These are phyloP conservation scores for Umbelopsis isabellina DNA, from an alignment of 192 early-diverging fungal species.

Conservation along the genomic window DNA sequence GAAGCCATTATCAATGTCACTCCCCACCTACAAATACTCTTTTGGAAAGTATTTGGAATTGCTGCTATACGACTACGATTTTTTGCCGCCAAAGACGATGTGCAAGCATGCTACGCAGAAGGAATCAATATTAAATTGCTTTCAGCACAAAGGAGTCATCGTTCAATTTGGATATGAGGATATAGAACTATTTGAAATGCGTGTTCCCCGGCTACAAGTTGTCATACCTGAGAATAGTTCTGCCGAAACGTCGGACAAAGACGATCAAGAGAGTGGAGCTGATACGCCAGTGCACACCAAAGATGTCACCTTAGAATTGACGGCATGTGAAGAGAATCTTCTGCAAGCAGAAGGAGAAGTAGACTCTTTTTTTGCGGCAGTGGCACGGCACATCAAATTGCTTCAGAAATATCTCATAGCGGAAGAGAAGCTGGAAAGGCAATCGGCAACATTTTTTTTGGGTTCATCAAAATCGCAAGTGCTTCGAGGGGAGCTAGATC, in stretches of 20 bases:
- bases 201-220: slow-evolving; percentile 62
- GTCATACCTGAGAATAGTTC: background rate
- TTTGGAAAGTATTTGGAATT: slow-evolving; percentile 94
- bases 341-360: slow-evolving; percentile 13
- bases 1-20: slow-evolving; percentile 68
- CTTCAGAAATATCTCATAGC: slow-evolving; percentile 11
- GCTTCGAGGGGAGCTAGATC: background rate
- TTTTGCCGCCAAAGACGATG: slow-evolving; percentile 52
- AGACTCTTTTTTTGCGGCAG: slow-evolving; percentile 1
- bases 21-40: slow-evolving; percentile 80
- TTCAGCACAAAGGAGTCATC: slow-evolving; percentile 68
- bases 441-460: background rate
- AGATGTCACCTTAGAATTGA: background rate
- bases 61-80: slow-evolving; percentile 68
- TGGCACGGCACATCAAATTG: background rate
- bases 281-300: background rate
- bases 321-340: background rate
- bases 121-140: slow-evolving; percentile 73
- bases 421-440: background rate
- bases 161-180: slow-evolving; percentile 74
- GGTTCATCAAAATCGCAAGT: background rate
- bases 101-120: slow-evolving; percentile 56
- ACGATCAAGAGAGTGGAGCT: background rate
- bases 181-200: slow-evolving; percentile 71
- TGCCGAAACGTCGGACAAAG: background rate